Base-by-base conservation (phyloP, 345 rosid species). In the Euphorbia tirucalli region DNA sequence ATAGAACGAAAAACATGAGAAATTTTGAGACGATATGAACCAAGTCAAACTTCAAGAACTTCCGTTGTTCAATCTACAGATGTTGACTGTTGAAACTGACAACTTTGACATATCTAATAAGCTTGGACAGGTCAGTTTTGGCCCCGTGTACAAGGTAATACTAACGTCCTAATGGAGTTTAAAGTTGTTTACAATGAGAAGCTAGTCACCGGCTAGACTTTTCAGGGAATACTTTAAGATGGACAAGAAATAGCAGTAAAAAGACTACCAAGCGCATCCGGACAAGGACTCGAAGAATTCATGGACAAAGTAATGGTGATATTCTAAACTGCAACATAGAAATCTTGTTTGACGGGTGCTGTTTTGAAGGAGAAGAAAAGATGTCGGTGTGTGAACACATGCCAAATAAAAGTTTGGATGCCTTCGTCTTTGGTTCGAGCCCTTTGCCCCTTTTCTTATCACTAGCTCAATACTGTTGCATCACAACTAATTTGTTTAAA, bases 61-160 rank as follows among this genome's bases (percentile, higher is more conserved):
- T 7, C 77, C 71, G 39, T 3, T 79, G 13, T 66, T 83, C 61
- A 73, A 22, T 50, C 64, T 83, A 54, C 49, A 68, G 66, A 46
- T 58, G 61, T 16, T 79, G 35, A 70, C 68, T 41, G 49, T 16
- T 62, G 80, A 81, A 63, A 77, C 85, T 7, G 66, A 70, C 61
- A 50, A 72, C 57, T 84, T 84, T 44, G 19, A 71, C 10, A 8
- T 28, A 5, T 22, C 30, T 11, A 79, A 73, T 44, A 72, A 79
- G 64, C 76, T 81, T 1, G 87, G 87, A 25, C 64, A 81, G 64
- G 87, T 83, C 3, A 81, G 87, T 14, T 83, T 83, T 30, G 87
- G 84, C 35, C 79, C 84, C 0, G 83, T 83, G 0, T 83, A 80
- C 69, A 68, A 35, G 83, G 87, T 81, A 74, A 46, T 49, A 27